Conservation (phyloP, 495 filamentous ascomycete genomes). For the Collariella sp. region DNA sequence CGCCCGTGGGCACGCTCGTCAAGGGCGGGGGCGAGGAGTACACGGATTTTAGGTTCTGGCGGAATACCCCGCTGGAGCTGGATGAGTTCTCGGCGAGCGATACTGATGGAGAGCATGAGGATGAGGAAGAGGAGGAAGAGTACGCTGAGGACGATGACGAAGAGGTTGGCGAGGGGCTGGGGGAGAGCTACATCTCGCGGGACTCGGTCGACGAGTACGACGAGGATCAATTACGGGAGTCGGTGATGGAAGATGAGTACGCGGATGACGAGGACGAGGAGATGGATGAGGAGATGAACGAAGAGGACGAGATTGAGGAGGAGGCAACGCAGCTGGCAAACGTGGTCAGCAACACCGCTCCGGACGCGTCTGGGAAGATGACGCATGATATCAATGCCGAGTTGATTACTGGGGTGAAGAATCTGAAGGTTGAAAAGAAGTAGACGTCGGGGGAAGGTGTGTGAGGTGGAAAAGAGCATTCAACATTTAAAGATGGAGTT, state of each 20-base stretch:
- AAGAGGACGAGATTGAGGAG: conserved; percentile 20
- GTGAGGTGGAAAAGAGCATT: neutral
- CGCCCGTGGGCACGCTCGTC: conserved; percentile 65
- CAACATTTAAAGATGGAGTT: neutral
- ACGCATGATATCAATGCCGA: conserved; percentile 38
- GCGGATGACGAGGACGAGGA: conserved; percentile 35
- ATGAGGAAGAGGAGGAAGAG: conserved; percentile 18
- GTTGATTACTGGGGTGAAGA: conserved; percentile 43
- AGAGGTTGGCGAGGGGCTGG: conserved; percentile 37
- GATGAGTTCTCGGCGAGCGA: conserved; percentile 76
- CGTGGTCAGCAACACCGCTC: neutral
- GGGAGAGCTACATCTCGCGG: conserved; percentile 52
- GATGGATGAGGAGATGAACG: conserved; percentile 32
- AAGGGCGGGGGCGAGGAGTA: conserved; percentile 75
- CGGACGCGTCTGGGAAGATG: conserved; percentile 9
- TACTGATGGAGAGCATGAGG: conserved; percentile 43
- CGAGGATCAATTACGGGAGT: neutral
- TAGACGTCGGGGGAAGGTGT: neutral
- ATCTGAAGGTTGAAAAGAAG: conserved; percentile 31
- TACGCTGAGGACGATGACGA: conserved; percentile 35
- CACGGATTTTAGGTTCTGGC: conserved; percentile 85
- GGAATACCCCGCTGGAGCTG: conserved; percentile 61
- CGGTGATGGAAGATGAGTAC: conserved; percentile 24
- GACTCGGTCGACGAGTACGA: conserved; percentile 7
- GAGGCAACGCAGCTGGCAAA: neutral